Percentiles rank a stretch among this genome's conserved stretches.
phyloP scores from a whole-genome alignment of 1,139 yeast species.

The Candida pseudoviswanathii region DNA sequence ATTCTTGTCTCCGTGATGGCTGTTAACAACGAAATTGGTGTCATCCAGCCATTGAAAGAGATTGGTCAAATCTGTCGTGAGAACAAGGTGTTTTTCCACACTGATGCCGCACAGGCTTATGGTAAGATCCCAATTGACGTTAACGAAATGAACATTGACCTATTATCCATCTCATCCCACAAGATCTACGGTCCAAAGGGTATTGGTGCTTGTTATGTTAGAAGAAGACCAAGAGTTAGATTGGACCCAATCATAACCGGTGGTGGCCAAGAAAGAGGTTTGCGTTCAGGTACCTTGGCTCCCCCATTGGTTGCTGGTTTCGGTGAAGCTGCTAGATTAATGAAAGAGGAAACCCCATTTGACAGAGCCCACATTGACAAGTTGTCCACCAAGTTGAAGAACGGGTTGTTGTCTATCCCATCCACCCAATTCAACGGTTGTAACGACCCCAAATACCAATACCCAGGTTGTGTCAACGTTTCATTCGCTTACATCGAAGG shows the following conservation, averaged over 20 bases:
- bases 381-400: slow-evolving; percentile 71
- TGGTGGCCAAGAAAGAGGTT: slow-evolving; percentile 99
- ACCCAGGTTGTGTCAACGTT: slow-evolving; percentile 93
- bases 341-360: slow-evolving; percentile 68
- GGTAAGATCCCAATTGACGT: slow-evolving; percentile 95
- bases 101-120: slow-evolving; percentile 98
- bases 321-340: slow-evolving; percentile 94
- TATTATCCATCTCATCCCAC: slow-evolving; percentile 92
- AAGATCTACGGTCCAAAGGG: slow-evolving; percentile 99
- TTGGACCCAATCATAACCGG: slow-evolving; percentile 93
- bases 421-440: slow-evolving; percentile 93
- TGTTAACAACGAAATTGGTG: slow-evolving; percentile 97
- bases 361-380: slow-evolving; percentile 71
- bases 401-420: slow-evolving; percentile 76
- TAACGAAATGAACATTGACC: slow-evolving; percentile 88
- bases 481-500: slow-evolving; percentile 98
- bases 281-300: slow-evolving; percentile 95
- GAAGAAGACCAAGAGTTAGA: slow-evolving; percentile 98
- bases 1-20: slow-evolving; percentile 94
- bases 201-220: slow-evolving; percentile 90
- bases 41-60: slow-evolving; percentile 92
- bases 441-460: slow-evolving; percentile 52
- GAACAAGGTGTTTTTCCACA: slow-evolving; percentile 91
- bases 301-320: slow-evolving; percentile 95
- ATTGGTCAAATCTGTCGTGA: slow-evolving; percentile 87